These are phyloP conservation scores for Cladosporium phlei DNA, from an alignment of 2,329 filamentous ascomycete species.

Conservation along the genomic window DNA sequence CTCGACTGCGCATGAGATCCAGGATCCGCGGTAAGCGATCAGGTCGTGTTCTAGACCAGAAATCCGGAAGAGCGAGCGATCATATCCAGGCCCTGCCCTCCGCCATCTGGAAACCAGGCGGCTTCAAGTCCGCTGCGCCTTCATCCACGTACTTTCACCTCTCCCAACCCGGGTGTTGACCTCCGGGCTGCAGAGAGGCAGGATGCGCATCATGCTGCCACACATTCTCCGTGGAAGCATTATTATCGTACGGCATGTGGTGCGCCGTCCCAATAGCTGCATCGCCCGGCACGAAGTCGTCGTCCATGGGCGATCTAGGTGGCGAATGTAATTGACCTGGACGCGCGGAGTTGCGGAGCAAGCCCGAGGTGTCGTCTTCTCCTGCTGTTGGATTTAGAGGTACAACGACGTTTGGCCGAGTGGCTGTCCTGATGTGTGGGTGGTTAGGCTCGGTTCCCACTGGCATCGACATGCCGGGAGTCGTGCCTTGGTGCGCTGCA, in stretches of 20 bases:
- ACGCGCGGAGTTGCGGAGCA: slow-evolving; percentile 22
- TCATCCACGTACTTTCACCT: not conserved
- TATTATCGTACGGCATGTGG: not conserved
- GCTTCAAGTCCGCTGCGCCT: not conserved
- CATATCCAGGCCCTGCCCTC: not conserved
- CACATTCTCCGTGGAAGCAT: not conserved
- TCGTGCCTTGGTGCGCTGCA: not conserved
- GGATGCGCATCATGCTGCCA: slow-evolving; percentile 5
- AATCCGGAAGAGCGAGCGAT: not conserved
- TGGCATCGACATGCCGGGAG: not conserved
- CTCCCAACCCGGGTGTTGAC: not conserved
- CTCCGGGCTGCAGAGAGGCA: not conserved
- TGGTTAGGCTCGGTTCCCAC: not conserved
- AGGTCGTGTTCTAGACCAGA: not conserved
- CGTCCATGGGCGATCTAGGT: not conserved
- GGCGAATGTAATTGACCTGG: slow-evolving; percentile 5
- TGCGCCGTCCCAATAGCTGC: too few species aligned
- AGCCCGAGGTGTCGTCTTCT: slow-evolving; percentile 27
- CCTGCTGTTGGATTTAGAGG: not conserved
- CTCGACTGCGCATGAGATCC: too few species aligned
- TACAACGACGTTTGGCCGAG: not conserved
- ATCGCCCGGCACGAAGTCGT: slow-evolving; percentile 13
- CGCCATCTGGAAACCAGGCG: not conserved
- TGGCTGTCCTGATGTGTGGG: not conserved
- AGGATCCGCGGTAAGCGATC: too few species aligned